Percentiles rank a stretch among this genome's conserved stretches.
Evolutionary conservation across 805 yeast species (phyloP).

Genomic region (Starmerella etchellsii): DNA sequence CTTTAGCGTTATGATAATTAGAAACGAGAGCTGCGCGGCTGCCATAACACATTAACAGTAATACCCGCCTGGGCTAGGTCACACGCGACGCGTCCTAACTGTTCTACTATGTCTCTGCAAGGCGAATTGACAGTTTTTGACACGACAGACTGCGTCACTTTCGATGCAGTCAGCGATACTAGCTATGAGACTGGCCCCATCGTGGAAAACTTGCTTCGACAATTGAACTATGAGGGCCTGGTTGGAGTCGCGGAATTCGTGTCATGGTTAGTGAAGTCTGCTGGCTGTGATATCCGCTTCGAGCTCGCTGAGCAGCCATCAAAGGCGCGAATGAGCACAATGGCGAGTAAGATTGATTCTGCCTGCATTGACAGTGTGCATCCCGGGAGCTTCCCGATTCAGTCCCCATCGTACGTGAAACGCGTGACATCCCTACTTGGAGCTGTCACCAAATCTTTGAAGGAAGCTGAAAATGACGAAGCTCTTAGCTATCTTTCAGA

Average conservation of each 20-base stretch:
- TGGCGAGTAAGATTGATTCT: slow-evolving; percentile 5
- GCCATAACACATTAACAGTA: too few relatives aligned
- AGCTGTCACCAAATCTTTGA: slow-evolving; percentile 2
- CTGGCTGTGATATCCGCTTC: slow-evolving; percentile 13
- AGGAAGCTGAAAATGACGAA: slow-evolving; percentile 6
- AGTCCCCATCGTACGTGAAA: slow-evolving; percentile 1
- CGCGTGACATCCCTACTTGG: slow-evolving; percentile 6
- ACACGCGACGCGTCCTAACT: too few relatives aligned
- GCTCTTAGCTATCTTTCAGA: slow-evolving; percentile 2
- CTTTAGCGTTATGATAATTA: too few relatives aligned
- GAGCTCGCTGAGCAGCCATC: slow-evolving; percentile 2
- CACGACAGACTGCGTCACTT: slow-evolving; percentile 11
- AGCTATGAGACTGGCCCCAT: slow-evolving; percentile 16
- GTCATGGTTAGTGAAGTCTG: slow-evolving; percentile 8
- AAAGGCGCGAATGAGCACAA: neutral
- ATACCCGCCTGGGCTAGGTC: too few relatives aligned
- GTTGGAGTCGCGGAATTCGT: slow-evolving; percentile 18
- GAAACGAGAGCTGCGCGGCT: too few relatives aligned
- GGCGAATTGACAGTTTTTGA: neutral
- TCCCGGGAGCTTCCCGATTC: slow-evolving; percentile 7
- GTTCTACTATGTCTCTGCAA: too few relatives aligned
- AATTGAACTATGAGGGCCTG: slow-evolving; percentile 16
- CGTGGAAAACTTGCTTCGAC: slow-evolving; percentile 17
- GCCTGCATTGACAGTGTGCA: slow-evolving; percentile 3
- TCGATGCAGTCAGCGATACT: slow-evolving; percentile 15